A percentile compares a stretch with the other conserved stretches of the same genome.
phyloP scores from a whole-genome alignment of 164 flowering plant species.

The Vitis cinerea region DNA sequence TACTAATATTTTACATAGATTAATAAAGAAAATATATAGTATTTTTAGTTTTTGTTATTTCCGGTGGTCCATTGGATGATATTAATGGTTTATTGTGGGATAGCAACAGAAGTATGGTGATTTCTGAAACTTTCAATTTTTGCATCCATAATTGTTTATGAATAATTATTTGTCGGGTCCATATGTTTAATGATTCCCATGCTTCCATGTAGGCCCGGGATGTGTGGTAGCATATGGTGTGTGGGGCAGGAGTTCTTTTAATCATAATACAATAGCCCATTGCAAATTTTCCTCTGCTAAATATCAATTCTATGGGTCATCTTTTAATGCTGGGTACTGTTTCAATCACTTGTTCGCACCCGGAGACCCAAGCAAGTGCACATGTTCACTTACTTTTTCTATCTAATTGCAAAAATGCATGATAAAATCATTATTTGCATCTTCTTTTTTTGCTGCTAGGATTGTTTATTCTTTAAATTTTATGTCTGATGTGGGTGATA shows the following conservation, averaged over 20 bases:
- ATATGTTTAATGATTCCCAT: constrained; percentile 18
- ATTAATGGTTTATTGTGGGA: not conserved
- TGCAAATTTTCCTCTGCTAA: not conserved
- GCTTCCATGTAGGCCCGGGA: constrained; percentile 13
- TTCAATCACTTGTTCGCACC: not conserved
- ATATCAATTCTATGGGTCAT: constrained; percentile 18
- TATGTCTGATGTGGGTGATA: too few relatives aligned
- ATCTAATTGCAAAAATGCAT: too few relatives aligned
- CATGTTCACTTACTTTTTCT: too few relatives aligned
- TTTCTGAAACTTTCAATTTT: not conserved
- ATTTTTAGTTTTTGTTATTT: not conserved
- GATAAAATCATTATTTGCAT: too few relatives aligned
- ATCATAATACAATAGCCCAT: not conserved
- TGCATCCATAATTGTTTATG: constrained; percentile 1
- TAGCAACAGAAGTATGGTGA: constrained; percentile 13
- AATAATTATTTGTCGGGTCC: constrained; percentile 21
- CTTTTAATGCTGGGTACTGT: constrained; percentile 1
- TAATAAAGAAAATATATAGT: not conserved
- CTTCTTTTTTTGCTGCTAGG: too few relatives aligned
- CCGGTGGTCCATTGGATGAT: not conserved
- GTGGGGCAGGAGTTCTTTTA: constrained; percentile 14
- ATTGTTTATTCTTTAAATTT: too few relatives aligned
- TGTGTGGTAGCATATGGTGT: constrained; percentile 23
- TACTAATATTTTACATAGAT: not conserved
- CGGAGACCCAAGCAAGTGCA: too few relatives aligned